A percentile compares a stretch with the other conserved stretches of the same genome.
Conservation (phyloP, 768 basidiomycete genomes). For the Naganishia vaughanmartiniae region DNA sequence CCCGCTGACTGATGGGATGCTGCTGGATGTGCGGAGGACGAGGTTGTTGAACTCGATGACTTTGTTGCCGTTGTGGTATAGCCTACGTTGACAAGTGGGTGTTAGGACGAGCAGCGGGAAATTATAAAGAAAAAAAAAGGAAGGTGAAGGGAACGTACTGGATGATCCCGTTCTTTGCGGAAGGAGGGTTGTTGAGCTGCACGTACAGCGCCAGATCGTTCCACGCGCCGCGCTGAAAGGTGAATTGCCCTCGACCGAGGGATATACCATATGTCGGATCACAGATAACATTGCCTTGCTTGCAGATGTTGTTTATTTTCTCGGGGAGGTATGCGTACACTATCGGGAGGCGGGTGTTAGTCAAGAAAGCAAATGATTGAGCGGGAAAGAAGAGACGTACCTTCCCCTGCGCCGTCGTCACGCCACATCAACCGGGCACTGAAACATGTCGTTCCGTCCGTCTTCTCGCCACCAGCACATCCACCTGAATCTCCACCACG, state of each 20-base stretch:
- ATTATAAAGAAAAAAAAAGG: slow-evolving; percentile 50
- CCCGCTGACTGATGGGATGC: slow-evolving; percentile 61
- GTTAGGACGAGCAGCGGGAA: slow-evolving; percentile 38
- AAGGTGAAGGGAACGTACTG: slow-evolving; percentile 54
- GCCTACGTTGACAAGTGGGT: neutral
- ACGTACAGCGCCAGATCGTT: slow-evolving; percentile 69
- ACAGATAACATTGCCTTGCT: slow-evolving; percentile 56
- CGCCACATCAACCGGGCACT: slow-evolving; percentile 79
- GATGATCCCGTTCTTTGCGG: slow-evolving; percentile 71
- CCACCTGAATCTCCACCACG: slow-evolving; percentile 54
- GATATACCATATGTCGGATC: slow-evolving; percentile 53
- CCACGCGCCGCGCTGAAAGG: slow-evolving; percentile 57
- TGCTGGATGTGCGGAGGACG: slow-evolving; percentile 62
- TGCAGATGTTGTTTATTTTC: slow-evolving; percentile 58
- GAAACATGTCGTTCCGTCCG: slow-evolving; percentile 69
- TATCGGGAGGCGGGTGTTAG: slow-evolving; percentile 41
- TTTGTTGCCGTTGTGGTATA: slow-evolving; percentile 62
- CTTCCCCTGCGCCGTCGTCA: slow-evolving; percentile 63
- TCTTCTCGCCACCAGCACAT: slow-evolving; percentile 49
- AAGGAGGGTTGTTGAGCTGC: slow-evolving; percentile 68
- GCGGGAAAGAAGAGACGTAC: slow-evolving; percentile 56
- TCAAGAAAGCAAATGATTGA: neutral
- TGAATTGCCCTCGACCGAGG: slow-evolving; percentile 47
- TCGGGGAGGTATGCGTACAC: slow-evolving; percentile 76
- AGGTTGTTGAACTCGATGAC: slow-evolving; percentile 64